phyloP scores from a whole-genome alignment of 1,284 basidiomycete species.

The Boletus smithii region DNA sequence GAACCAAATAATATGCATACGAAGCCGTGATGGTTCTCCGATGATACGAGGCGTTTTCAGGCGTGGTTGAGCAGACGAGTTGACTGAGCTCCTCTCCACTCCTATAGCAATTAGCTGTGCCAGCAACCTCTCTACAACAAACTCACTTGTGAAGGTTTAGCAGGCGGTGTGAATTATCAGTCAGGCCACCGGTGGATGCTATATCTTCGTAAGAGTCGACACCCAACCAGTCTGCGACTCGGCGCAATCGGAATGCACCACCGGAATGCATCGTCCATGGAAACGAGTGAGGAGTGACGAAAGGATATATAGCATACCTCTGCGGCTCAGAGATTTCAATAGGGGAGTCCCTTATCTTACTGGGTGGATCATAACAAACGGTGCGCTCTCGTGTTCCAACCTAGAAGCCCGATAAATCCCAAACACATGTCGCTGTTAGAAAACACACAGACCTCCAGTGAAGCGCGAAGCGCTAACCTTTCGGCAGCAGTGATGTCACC shows the following conservation, averaged over 20 bases:
- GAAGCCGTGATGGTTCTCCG: constrained; percentile 42
- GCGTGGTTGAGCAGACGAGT: constrained; percentile 12
- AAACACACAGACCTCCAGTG: constrained; percentile 45
- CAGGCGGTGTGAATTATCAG: constrained; percentile 33
- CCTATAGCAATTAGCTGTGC: constrained; percentile 21
- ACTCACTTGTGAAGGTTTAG: constrained; percentile 35
- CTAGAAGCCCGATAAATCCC: constrained; percentile 11
- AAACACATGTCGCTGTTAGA: background rate
- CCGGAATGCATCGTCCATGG: constrained; percentile 46
- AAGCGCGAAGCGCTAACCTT: constrained; percentile 49
- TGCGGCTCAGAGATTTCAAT: constrained; percentile 31
- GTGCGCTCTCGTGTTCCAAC: constrained; percentile 16
- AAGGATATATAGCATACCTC: constrained; percentile 62
- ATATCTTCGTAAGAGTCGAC: constrained; percentile 35
- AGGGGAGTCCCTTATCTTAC: constrained; percentile 22
- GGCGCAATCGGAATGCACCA: constrained; percentile 55
- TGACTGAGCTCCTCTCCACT: constrained; percentile 10
- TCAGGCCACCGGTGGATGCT: constrained; percentile 38
- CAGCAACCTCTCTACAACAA: background rate
- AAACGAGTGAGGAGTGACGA: constrained; percentile 46
- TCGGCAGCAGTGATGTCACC: constrained; percentile 45
- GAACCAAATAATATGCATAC: constrained; percentile 31
- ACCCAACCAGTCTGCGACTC: constrained; percentile 57
- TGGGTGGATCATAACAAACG: constrained; percentile 40
- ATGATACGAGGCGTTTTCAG: constrained; percentile 1